phyloP scores from a whole-genome alignment of 768 basidiomycete species.

The Boletus pseudopeckii region DNA sequence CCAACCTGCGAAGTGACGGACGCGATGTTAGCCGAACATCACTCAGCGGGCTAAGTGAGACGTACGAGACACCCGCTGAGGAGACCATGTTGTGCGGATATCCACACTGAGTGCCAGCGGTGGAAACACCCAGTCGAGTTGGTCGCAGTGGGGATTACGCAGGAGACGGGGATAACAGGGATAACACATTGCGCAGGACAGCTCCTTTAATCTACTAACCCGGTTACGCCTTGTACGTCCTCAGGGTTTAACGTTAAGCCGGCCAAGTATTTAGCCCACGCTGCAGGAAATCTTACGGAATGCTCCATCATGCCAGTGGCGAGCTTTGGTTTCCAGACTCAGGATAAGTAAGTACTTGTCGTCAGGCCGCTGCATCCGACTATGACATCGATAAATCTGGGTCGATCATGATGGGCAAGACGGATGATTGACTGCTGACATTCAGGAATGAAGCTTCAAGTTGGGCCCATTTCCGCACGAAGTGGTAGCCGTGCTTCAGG shows the following conservation, averaged over 20 bases:
- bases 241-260: constrained; percentile 17
- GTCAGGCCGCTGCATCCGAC: neutral
- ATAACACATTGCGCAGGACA: neutral
- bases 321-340: neutral
- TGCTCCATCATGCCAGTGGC: neutral
- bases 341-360: too few relatives aligned
- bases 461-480: too few relatives aligned
- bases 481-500: too few relatives aligned
- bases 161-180: constrained; percentile 6
- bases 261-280: neutral
- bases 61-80: constrained; percentile 23
- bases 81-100: constrained; percentile 15
- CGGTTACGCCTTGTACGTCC: constrained; percentile 18
- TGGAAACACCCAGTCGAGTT: constrained; percentile 4
- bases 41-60: neutral
- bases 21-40: neutral
- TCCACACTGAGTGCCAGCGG: constrained; percentile 4
- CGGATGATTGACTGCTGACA: too few relatives aligned
- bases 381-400: too few relatives aligned
- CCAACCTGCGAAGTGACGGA: constrained; percentile 21
- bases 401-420: neutral
- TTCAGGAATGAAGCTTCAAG: neutral
- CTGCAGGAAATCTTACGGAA: constrained; percentile 14
- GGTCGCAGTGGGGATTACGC: neutral
- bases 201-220: constrained; percentile 12